phyloP scores from a whole-genome alignment of 305 asterid species.

The Rubia peregrina region DNA sequence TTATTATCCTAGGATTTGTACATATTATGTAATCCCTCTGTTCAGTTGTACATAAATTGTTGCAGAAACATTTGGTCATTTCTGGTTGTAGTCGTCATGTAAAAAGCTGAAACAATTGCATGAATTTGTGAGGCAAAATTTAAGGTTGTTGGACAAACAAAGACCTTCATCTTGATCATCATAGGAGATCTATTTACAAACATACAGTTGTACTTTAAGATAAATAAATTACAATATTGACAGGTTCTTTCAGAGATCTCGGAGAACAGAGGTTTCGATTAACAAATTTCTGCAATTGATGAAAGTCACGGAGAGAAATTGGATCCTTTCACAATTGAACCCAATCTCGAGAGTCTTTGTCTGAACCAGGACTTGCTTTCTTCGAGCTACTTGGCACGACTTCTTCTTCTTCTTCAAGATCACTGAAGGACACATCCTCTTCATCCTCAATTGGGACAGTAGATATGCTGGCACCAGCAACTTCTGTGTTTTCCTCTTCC shows the following conservation, averaged over 20 bases:
- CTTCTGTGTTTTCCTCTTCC: slow-evolving; percentile 58
- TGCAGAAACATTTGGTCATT: not conserved
- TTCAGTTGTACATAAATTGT: not conserved
- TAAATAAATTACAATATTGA: slow-evolving; percentile 14
- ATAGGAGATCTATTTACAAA: slow-evolving; percentile 23
- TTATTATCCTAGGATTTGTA: not conserved
- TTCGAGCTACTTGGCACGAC: slow-evolving; percentile 45
- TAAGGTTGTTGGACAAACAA: not conserved
- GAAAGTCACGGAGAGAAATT: slow-evolving; percentile 40
- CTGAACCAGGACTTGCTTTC: slow-evolving; percentile 48
- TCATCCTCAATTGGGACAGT: slow-evolving; percentile 56
- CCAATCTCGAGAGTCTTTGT: slow-evolving; percentile 86
- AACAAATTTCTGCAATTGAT: slow-evolving; percentile 11
- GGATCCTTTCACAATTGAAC: slow-evolving; percentile 65
- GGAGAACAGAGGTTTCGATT: not conserved
- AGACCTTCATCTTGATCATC: not conserved
- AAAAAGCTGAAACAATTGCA: not conserved
- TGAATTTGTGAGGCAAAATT: not conserved
- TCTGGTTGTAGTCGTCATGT: not conserved
- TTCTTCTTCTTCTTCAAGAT: slow-evolving; percentile 83
- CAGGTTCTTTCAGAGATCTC: slow-evolving; percentile 7
- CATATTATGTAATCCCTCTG: not conserved
- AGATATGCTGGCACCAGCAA: slow-evolving; percentile 31
- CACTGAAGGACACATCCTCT: slow-evolving; percentile 96
- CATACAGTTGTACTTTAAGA: slow-evolving; percentile 9